A percentile compares a stretch with the other conserved stretches of the same genome.
These are phyloP conservation scores for Penicillium polonicum DNA, from an alignment of 2,329 filamentous ascomycete species.

Conservation along the genomic window DNA sequence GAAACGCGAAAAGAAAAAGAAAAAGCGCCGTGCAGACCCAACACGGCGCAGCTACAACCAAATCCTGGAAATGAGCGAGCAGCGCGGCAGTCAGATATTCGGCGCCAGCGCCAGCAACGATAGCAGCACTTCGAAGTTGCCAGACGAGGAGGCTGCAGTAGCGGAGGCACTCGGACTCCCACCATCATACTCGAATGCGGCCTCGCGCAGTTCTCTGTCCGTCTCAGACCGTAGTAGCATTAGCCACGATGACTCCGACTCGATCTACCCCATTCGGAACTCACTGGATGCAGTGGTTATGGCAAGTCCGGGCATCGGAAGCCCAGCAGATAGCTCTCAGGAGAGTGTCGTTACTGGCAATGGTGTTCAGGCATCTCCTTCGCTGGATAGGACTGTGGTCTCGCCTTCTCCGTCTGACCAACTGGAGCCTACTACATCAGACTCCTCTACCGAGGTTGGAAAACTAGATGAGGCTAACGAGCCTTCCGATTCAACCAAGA, in stretches of 20 bases:
- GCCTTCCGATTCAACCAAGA: neutral
- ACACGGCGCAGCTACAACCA: conserved; percentile 72
- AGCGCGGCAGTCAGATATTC: conserved; percentile 52
- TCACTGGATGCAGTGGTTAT: conserved; percentile 28
- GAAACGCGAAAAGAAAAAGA: conserved; percentile 86
- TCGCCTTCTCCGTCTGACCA: neutral
- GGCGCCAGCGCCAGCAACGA: conserved; percentile 49
- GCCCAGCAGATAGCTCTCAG: conserved; percentile 25
- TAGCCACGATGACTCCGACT: conserved; percentile 31
- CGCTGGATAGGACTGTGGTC: neutral
- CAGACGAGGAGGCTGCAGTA: conserved; percentile 52
- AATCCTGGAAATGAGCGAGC: conserved; percentile 67
- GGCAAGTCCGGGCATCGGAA: conserved; percentile 23
- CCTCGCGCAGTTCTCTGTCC: conserved; percentile 37
- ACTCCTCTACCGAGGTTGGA: neutral
- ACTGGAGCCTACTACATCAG: neutral
- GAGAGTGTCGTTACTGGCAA: conserved; percentile 21
- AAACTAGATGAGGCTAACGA: neutral
- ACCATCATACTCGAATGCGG: conserved; percentile 27
- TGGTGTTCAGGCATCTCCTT: conserved; percentile 7
- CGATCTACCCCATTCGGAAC: conserved; percentile 21
- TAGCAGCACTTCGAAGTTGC: conserved; percentile 46
- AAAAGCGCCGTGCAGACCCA: conserved; percentile 76
- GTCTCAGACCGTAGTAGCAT: conserved; percentile 36
- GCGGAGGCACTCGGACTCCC: conserved; percentile 50